phyloP scores from a whole-genome alignment of 2,329 filamentous ascomycete species.

The Aureobasidium uvarum region DNA sequence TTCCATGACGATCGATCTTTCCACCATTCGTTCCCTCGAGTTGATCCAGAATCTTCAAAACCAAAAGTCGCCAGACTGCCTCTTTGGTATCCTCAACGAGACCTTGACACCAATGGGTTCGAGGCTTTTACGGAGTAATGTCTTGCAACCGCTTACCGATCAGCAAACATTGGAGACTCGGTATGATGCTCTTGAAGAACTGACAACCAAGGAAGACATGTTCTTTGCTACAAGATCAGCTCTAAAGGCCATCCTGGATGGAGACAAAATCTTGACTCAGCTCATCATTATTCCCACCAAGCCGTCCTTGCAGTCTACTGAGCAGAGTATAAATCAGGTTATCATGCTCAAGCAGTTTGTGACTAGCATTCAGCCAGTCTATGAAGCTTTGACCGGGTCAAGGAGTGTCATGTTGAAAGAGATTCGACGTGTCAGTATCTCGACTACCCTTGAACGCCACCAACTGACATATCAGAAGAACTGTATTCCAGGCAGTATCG shows the following conservation, averaged over 20 bases:
- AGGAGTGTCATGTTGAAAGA: slow-evolving; percentile 63
- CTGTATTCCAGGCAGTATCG: slow-evolving; percentile 63
- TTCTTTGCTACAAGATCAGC: slow-evolving; percentile 75
- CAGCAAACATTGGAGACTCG: slow-evolving; percentile 65
- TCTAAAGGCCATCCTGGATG: slow-evolving; percentile 72
- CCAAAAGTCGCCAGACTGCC: slow-evolving; percentile 72
- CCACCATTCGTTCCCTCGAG: slow-evolving; percentile 82
- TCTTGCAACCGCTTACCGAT: slow-evolving; percentile 83
- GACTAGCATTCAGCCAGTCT: slow-evolving; percentile 63
- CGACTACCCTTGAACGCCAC: not conserved
- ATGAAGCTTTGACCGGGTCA: slow-evolving; percentile 64
- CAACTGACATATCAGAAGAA: slow-evolving; percentile 44
- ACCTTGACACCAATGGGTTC: slow-evolving; percentile 87
- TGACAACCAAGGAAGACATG: slow-evolving; percentile 79
- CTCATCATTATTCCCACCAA: slow-evolving; percentile 73
- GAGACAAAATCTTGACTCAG: slow-evolving; percentile 77
- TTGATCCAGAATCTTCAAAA: slow-evolving; percentile 83
- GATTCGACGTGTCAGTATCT: slow-evolving; percentile 54
- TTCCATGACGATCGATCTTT: slow-evolving; percentile 92
- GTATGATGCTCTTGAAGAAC: slow-evolving; percentile 79
- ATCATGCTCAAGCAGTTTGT: slow-evolving; percentile 84
- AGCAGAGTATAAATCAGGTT: slow-evolving; percentile 81
- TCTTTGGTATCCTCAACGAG: slow-evolving; percentile 82
- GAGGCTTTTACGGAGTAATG: slow-evolving; percentile 76
- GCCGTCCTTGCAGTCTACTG: slow-evolving; percentile 64